Evolutionary conservation across 441 rosid species (phyloP).

Genomic region (Dalechampia spathulata): DNA sequence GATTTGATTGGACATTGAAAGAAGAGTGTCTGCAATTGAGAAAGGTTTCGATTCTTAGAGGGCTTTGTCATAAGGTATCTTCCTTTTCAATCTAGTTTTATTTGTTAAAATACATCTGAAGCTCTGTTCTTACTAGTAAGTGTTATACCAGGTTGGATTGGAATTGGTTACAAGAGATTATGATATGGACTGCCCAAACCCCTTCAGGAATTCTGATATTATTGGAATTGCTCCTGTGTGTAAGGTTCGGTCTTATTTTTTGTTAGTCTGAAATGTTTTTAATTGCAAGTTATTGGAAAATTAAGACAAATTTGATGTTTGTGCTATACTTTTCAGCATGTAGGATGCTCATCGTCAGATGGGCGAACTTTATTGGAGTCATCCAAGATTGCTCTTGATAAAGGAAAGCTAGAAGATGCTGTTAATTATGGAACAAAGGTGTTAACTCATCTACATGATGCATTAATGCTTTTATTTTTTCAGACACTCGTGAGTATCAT

Average conservation of each 20-base stretch:
- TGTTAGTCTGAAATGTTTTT: neutral
- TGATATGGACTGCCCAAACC: conserved; percentile 46
- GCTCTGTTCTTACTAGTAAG: conserved; percentile 9
- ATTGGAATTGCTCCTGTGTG: conserved; percentile 52
- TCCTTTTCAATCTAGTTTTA: neutral
- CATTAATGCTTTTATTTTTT: conserved; percentile 3
- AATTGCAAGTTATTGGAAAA: conserved; percentile 2
- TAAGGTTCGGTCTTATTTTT: conserved; percentile 33
- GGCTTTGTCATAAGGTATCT: conserved; percentile 64
- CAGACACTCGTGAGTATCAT: conserved; percentile 12
- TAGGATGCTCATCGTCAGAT: conserved; percentile 73
- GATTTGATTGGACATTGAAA: conserved; percentile 48
- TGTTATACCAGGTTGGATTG: conserved; percentile 41
- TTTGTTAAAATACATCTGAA: conserved; percentile 6
- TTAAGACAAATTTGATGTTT: neutral
- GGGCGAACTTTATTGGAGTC: conserved; percentile 74
- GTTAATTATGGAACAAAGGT: conserved; percentile 78
- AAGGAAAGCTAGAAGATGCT: conserved; percentile 85
- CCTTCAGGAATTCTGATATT: conserved; percentile 40
- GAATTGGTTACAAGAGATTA: conserved; percentile 58
- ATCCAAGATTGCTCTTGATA: conserved; percentile 82
- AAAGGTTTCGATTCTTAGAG: conserved; percentile 50
- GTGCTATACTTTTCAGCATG: conserved; percentile 42
- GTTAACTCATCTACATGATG: conserved; percentile 3
- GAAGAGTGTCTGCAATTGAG: conserved; percentile 50